Conservation (phyloP, 2,329 filamentous ascomycete genomes). For the Fragosphaeria purpurea region DNA sequence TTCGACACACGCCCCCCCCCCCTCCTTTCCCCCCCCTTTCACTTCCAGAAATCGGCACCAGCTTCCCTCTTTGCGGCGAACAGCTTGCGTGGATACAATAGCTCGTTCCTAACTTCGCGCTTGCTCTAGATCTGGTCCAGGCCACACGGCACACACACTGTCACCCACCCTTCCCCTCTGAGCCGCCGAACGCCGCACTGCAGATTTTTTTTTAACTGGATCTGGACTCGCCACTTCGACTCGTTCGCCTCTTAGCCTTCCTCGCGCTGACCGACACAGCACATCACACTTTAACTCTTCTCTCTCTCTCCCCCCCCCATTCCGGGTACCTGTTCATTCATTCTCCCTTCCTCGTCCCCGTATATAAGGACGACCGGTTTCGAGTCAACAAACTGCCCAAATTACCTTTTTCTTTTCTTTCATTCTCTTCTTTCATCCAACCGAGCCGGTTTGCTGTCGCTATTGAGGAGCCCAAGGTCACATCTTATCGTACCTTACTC, state of each 20-base stretch:
- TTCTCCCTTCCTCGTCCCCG: neutral
- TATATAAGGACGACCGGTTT: neutral
- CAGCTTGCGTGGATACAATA: conserved; percentile 7
- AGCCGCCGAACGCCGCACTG: conserved; percentile 11
- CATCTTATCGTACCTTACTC: conserved; percentile 18
- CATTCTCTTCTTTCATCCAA: conserved; percentile 3
- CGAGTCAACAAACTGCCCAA: neutral
- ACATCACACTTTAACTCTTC: conserved; percentile 3
- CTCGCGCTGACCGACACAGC: conserved; percentile 6
- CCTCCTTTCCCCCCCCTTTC: neutral
- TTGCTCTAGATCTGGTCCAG: neutral
- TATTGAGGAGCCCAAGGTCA: conserved; percentile 23
- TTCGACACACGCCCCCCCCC: conserved; percentile 6
- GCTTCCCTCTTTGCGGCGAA: neutral
- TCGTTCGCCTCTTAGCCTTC: conserved; percentile 1
- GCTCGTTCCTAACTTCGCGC: neutral
- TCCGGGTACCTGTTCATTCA: neutral
- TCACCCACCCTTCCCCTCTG: neutral
- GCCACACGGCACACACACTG: no score
- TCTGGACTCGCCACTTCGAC: conserved; percentile 9
- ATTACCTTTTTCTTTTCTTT: neutral
- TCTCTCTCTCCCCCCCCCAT: neutral
- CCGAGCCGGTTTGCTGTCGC: conserved; percentile 23
- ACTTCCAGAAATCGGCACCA: neutral
- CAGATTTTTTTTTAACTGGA: conserved; percentile 4